Percentiles rank a stretch among this genome's conserved stretches.
phyloP scores from a whole-genome alignment of 805 yeast genomes.

The Candida khao-thaluensis region DNA sequence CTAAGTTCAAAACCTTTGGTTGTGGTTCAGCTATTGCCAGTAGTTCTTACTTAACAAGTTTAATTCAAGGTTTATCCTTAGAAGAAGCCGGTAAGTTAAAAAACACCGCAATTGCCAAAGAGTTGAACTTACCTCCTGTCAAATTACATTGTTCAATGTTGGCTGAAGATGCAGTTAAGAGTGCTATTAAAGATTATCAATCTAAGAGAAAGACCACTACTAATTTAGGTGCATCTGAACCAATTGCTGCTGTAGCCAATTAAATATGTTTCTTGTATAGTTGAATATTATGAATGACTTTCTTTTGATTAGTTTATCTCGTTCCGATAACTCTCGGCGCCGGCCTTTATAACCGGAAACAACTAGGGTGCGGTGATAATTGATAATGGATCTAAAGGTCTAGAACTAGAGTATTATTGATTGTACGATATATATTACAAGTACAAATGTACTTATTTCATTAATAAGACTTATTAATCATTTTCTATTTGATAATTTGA shows the following conservation, averaged over 20 bases:
- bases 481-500: neutral
- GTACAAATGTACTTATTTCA: conserved; percentile 5
- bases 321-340: conserved; percentile 2
- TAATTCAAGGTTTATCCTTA: conserved; percentile 89
- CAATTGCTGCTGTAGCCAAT: conserved; percentile 2
- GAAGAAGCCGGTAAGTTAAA: conserved; percentile 93
- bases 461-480: conserved; percentile 1
- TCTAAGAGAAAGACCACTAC: conserved; percentile 64
- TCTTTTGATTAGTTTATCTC: neutral
- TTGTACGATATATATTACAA: conserved; percentile 4
- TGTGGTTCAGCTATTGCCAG: conserved; percentile 98
- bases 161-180: conserved; percentile 98
- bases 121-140: conserved; percentile 92
- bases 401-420: no score
- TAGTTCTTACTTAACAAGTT: conserved; percentile 90
- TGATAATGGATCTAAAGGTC: no score
- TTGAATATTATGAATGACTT: neutral
- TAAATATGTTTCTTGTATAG: conserved; percentile 3
- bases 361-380: no score
- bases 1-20: conserved; percentile 98
- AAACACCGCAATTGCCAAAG: conserved; percentile 93
- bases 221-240: conserved; percentile 49
- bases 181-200: conserved; percentile 93
- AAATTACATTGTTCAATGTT: conserved; percentile 97
- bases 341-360: neutral